Evolutionary conservation across 192 early-diverging fungal genomes (phyloP), one percentile per base, ranked within the genome.

Genomic region (Haplosporangium gracile): DNA sequence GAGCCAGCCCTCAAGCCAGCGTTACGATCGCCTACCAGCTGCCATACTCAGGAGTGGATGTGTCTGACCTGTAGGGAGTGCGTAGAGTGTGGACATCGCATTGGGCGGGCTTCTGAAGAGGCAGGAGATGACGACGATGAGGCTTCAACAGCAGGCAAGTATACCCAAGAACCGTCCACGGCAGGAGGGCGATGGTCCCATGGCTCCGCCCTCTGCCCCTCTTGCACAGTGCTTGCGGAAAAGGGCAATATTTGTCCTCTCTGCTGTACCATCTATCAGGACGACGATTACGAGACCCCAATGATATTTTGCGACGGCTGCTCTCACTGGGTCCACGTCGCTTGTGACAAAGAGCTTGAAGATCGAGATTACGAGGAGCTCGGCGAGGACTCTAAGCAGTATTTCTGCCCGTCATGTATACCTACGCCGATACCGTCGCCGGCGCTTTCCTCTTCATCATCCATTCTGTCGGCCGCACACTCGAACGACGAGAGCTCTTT

Each of bases 271-370:
- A 83, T 91, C 7, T 92, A 94, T 57, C 76, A 87, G 13, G 85
- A 90, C 65, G 85, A 81, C 34, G 83, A 88, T 49, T 86, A 91
- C 70, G 91, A 90, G 72, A 87, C 90, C 47, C 91, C 86, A 40
- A 93, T 94, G 92, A 91, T 94, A 22, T 91, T 90, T 83, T 94
- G 92, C 74, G 93, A 94, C 63, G 83, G 91, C 11, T 94, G 93
- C 72, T 80, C 82, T 8, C 75, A 84, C 29, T 94, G 93, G 93
- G 83, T 94, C 6, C 93, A 94, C 81, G 74, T 89, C 9, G 88
- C 82, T 36, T 94, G 93, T 77, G 93, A 94, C 39, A 78, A 82
- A 0, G 60, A 76, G 1, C 76, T 93, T 38, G 88, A 90, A 13
- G 88, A 91, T 9, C 63, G 69, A 0, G 92, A 92, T 11, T 94